Percentiles rank a stretch among this genome's conserved stretches.
Conservation (phyloP, 768 basidiomycete species). For the Mrakia gelida region DNA sequence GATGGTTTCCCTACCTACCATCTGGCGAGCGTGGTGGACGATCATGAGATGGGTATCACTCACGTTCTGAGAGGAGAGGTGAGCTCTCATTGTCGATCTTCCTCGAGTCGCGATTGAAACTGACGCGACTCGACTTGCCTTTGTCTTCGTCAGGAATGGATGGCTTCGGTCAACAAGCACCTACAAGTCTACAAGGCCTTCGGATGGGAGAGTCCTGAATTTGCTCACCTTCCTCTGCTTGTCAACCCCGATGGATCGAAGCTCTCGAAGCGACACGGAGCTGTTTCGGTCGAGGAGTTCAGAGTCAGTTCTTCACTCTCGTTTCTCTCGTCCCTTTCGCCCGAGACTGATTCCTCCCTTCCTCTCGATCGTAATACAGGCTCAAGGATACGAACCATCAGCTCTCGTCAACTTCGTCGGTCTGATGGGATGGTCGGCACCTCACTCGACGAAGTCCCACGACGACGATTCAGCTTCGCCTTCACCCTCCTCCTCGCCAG, state of each 20-base stretch:
- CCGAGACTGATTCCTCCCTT: background rate
- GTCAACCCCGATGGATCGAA: slow-evolving; percentile 87
- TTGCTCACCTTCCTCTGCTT: slow-evolving; percentile 85
- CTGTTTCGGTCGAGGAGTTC: slow-evolving; percentile 80
- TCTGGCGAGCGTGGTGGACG: slow-evolving; percentile 90
- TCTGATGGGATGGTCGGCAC: slow-evolving; percentile 79
- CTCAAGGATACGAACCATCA: slow-evolving; percentile 81
- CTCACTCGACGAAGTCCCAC: background rate
- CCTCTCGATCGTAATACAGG: slow-evolving; percentile 48
- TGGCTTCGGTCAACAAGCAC: slow-evolving; percentile 86
- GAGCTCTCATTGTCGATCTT: slow-evolving; percentile 31
- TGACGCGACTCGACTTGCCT: background rate
- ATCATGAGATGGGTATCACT: slow-evolving; percentile 91
- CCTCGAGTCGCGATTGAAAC: too few relatives aligned
- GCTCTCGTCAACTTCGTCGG: slow-evolving; percentile 91
- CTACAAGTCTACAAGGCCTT: slow-evolving; percentile 81
- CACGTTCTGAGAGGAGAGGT: slow-evolving; percentile 95
- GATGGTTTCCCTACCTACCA: slow-evolving; percentile 96
- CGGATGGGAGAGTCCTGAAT: slow-evolving; percentile 65
- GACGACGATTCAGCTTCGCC: background rate
- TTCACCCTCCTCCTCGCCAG: slow-evolving; percentile 22
- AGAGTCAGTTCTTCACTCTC: slow-evolving; percentile 54
- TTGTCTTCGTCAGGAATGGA: slow-evolving; percentile 70
- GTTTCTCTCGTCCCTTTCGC: too few relatives aligned
- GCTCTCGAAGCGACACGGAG: slow-evolving; percentile 90